A percentile compares a stretch with the other conserved stretches of the same genome.
Evolutionary conservation across 805 yeast species (phyloP).

Genomic region (Candida sakaeoensis): DNA sequence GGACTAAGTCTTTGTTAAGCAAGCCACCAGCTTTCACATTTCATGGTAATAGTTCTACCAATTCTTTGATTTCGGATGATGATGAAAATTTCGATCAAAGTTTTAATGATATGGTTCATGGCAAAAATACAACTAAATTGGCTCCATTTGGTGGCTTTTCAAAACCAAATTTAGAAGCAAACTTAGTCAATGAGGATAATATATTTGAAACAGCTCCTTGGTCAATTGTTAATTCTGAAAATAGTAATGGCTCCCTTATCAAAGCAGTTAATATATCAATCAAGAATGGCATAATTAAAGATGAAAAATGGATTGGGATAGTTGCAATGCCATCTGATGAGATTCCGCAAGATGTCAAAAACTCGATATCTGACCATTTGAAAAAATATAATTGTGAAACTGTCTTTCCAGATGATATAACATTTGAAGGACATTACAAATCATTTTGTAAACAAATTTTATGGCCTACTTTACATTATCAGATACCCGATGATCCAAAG

Average conservation of each 20-base stretch:
- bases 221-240: constrained; percentile 62
- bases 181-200: constrained; percentile 39
- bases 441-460: constrained; percentile 90
- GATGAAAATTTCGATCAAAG: constrained; percentile 17
- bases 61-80: constrained; percentile 29
- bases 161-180: constrained; percentile 49
- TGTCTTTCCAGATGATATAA: constrained; percentile 70
- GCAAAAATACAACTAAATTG: constrained; percentile 29
- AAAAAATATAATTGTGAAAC: constrained; percentile 55
- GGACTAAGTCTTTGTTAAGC: constrained; percentile 2
- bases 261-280: constrained; percentile 73
- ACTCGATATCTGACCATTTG: constrained; percentile 49
- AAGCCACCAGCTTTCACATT: constrained; percentile 7
- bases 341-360: constrained; percentile 54
- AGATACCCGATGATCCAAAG: constrained; percentile 91
- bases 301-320: constrained; percentile 79
- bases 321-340: constrained; percentile 87
- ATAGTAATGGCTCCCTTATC: constrained; percentile 84
- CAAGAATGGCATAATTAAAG: constrained; percentile 30
- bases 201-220: constrained; percentile 64
- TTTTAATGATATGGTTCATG: constrained; percentile 25
- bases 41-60: constrained; percentile 24
- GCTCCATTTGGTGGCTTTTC: constrained; percentile 77
- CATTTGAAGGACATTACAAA: constrained; percentile 86
- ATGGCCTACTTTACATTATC: constrained; percentile 94